Conservation (phyloP, 139 green algal species). For the Eudorina sp. region DNA sequence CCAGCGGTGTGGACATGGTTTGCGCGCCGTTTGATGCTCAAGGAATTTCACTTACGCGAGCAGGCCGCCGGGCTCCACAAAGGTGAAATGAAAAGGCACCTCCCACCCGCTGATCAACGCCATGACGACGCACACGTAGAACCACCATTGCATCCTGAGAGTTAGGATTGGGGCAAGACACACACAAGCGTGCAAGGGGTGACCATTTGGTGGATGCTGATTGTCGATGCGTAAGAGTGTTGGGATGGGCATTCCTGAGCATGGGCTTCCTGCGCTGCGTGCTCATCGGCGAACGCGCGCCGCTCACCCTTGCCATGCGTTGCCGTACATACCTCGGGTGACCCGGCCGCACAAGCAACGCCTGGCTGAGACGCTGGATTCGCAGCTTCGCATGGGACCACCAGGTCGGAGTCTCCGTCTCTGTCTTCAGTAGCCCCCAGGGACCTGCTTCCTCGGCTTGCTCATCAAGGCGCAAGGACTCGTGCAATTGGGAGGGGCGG, state of each 20-base stretch:
- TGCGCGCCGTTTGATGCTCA: too few species aligned
- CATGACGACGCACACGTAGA: background rate
- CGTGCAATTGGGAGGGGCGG: background rate
- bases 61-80: background rate
- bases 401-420: background rate
- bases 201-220: too few species aligned
- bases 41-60: background rate
- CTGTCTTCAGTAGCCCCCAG: background rate
- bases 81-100: constrained; percentile 32
- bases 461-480: background rate
- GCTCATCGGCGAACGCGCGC: too few species aligned
- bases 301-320: too few species aligned
- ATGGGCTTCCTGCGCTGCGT: too few species aligned
- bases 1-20: too few species aligned
- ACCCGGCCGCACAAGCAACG: background rate
- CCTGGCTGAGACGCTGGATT: background rate
- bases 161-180: too few species aligned
- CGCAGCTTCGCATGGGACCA: background rate
- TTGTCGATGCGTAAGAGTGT: too few species aligned
- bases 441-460: background rate
- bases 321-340: background rate
- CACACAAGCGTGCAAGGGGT: too few species aligned
- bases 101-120: constrained; percentile 26
- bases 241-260: too few species aligned
- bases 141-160: constrained; percentile 28